Evolutionary conservation across 495 filamentous ascomycete genomes (phyloP), one percentile per base, ranked within the genome.

Genomic region (Evernia prunastri): DNA sequence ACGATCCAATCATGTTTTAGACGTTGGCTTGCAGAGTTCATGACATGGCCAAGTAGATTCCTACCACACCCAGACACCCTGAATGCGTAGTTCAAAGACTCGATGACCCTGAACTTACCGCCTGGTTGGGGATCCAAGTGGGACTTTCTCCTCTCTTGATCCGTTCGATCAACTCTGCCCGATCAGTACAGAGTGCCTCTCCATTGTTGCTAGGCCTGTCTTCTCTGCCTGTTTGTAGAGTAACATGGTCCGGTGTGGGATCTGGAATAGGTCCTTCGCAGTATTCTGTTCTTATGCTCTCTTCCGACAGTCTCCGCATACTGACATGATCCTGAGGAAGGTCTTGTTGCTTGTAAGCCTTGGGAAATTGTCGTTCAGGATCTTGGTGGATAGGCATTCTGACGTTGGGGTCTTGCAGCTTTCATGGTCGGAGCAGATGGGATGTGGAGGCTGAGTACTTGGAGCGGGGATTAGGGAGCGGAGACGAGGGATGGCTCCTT

Each of bases 111-210:
- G 54, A 49, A 80, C 84, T 72, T 80, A 91, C 89, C 78, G 82
- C 78, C 68, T 78, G 78, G 72, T 82, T 82, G 42, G 85, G 82
- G 33, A 83, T 77, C 90, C 91, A 95, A 23, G 86, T 86, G 57
- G 88, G 87, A 62, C 83, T 88, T 73, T 92, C 86, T 43, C 85
- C 84, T 74, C 81, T 82, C 77, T 97, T 97, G 67, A 96, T 81
- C 66, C 87, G 81, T 74, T 90, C 84, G 64, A 97, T 96, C 66
- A 96, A 80, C 74, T 92, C 86, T 58, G 84, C 86, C 66, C 93
- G 83, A 69, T 89, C 83, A 63, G 72, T 69, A 67, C 72, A 72
- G 23, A 73, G 36, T 29, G 56, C 66, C 53, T 61, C 56, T 49
- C 43, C 61, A 5, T 63, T 39, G 13, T 42, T 54, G 31, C 33